phyloP scores from a whole-genome alignment of 768 basidiomycete genomes.

The Naganishia randhawae region DNA sequence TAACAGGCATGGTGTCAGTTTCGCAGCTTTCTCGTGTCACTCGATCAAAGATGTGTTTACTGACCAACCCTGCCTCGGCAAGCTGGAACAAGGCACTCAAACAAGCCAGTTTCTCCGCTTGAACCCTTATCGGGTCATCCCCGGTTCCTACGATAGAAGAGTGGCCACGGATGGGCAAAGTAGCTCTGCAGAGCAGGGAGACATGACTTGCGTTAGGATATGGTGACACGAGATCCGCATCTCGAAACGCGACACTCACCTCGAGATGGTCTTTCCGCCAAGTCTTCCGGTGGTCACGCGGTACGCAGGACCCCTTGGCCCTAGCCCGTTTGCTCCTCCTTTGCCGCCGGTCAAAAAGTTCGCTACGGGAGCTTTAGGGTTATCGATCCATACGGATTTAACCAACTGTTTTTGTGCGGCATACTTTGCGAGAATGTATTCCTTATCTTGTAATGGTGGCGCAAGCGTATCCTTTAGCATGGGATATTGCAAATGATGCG shows the following conservation, averaged over 20 bases:
- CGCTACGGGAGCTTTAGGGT: constrained; percentile 59
- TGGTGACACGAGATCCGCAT: constrained; percentile 14
- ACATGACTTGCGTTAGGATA: neutral
- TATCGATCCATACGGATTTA: constrained; percentile 50
- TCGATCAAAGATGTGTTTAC: constrained; percentile 42
- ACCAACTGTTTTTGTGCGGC: constrained; percentile 27
- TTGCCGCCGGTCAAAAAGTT: constrained; percentile 51
- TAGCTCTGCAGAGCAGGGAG: constrained; percentile 38
- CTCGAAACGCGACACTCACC: constrained; percentile 53
- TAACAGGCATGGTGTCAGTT: constrained; percentile 25
- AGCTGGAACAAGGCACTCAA: constrained; percentile 71
- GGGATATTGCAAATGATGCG: neutral
- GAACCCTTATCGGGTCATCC: constrained; percentile 60
- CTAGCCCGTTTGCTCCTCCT: constrained; percentile 37
- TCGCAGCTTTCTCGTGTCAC: neutral
- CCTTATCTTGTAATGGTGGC: constrained; percentile 17
- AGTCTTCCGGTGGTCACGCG: constrained; percentile 44
- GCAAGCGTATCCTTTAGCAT: neutral
- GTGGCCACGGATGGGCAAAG: constrained; percentile 40
- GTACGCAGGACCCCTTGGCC: constrained; percentile 44
- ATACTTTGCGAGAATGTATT: constrained; percentile 35
- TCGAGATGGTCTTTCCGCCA: constrained; percentile 52
- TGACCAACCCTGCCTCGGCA: constrained; percentile 61
- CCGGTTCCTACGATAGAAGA: constrained; percentile 60
- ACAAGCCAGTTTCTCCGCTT: constrained; percentile 71